Conservation (phyloP, 108 stramenopile genomes). For the Parmales sp. region DNA sequence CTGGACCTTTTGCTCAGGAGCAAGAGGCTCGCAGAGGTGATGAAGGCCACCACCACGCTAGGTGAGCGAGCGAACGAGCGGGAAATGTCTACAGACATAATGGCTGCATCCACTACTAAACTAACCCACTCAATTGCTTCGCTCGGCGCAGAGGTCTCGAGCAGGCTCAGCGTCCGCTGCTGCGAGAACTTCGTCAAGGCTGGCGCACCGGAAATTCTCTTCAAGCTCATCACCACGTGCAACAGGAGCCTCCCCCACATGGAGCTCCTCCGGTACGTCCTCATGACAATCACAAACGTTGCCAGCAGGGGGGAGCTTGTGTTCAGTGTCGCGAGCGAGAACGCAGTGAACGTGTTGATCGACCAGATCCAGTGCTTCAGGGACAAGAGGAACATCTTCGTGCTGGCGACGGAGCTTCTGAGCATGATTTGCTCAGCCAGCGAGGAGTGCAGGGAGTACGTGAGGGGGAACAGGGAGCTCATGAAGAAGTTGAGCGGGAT, state of each 20-base stretch:
- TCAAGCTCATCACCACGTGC: conserved; percentile 57
- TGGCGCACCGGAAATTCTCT: conserved; percentile 52
- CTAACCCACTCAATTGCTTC: too few relatives aligned
- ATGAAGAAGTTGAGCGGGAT: not conserved
- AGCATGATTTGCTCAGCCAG: not conserved
- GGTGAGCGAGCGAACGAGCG: too few relatives aligned
- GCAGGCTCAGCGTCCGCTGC: conserved; percentile 47
- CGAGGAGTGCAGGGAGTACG: not conserved
- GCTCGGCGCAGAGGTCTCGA: conserved; percentile 63
- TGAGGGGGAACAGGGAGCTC: not conserved
- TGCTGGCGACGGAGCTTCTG: conserved; percentile 22
- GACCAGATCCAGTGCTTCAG: conserved; percentile 79
- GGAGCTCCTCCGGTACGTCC: conserved; percentile 54
- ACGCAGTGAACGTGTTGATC: conserved; percentile 44
- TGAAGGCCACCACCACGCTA: conserved; percentile 50
- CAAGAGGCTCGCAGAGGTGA: conserved; percentile 51
- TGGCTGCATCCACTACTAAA: too few relatives aligned
- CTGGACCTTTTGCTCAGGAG: conserved; percentile 47
- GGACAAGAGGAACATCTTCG: conserved; percentile 59
- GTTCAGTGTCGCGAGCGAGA: conserved; percentile 32
- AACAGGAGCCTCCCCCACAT: conserved; percentile 82
- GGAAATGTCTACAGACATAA: too few relatives aligned
- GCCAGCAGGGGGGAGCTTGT: conserved; percentile 36
- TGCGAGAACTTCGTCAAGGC: conserved; percentile 53
- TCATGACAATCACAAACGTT: conserved; percentile 65